A percentile compares a stretch with the other conserved stretches of the same genome.
Conservation (phyloP, 371 early-diverging fungal species). For the Rhizopus delemar region DNA sequence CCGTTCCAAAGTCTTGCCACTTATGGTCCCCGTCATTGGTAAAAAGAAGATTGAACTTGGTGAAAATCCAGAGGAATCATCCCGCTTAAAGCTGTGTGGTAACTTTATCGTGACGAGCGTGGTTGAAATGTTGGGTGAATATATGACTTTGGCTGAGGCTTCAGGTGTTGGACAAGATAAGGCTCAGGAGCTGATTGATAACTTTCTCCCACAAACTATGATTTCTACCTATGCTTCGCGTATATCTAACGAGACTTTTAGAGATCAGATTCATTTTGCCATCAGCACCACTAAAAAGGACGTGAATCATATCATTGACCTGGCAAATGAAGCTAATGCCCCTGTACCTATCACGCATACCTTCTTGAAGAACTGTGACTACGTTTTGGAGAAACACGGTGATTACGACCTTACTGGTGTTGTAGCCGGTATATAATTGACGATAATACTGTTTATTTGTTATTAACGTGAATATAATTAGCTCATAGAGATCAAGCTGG, state of each 20-base stretch:
- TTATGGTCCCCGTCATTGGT: slow-evolving; percentile 40
- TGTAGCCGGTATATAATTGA: slow-evolving; percentile 33
- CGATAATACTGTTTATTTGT: too few species aligned
- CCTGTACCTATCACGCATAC: slow-evolving; percentile 29
- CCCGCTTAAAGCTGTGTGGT: slow-evolving; percentile 65
- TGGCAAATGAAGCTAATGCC: slow-evolving; percentile 31
- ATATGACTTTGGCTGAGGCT: slow-evolving; percentile 67
- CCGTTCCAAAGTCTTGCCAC: slow-evolving; percentile 20
- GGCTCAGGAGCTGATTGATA: slow-evolving; percentile 57
- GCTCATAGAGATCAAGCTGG: too few species aligned
- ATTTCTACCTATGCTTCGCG: slow-evolving; percentile 35
- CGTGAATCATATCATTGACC: slow-evolving; percentile 33
- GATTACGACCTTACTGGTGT: slow-evolving; percentile 43
- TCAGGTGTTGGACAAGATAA: slow-evolving; percentile 56
- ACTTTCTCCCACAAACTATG: slow-evolving; percentile 51
- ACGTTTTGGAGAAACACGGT: slow-evolving; percentile 24
- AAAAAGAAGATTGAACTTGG: slow-evolving; percentile 50
- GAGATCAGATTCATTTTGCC: slow-evolving; percentile 32
- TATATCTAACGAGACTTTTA: slow-evolving; percentile 39
- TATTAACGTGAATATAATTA: too few species aligned
- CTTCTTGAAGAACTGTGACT: slow-evolving; percentile 32
- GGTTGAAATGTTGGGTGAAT: slow-evolving; percentile 69
- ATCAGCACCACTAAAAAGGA: slow-evolving; percentile 41
- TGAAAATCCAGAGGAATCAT: slow-evolving; percentile 45
- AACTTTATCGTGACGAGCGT: slow-evolving; percentile 64